Evolutionary conservation across 345 rosid species (phyloP).

Genomic region (Barbarea vulgaris): DNA sequence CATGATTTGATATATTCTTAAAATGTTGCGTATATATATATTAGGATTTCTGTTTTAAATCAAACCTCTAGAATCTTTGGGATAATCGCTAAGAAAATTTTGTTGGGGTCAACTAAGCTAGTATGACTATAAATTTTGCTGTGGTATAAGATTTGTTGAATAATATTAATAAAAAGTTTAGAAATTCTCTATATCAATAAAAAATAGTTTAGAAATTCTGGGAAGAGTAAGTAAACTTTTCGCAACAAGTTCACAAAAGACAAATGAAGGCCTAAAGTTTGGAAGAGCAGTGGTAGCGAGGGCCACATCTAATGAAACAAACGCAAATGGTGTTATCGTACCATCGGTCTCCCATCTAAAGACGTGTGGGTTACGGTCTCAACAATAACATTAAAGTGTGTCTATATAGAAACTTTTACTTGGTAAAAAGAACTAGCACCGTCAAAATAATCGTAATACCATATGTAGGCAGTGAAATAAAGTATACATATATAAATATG

Average conservation of each 20-base stretch:
- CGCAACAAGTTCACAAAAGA: not conserved
- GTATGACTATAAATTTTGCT: not conserved
- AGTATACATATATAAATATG: not conserved
- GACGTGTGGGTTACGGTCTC: constrained; percentile 30
- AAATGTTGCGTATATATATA: too few relatives aligned
- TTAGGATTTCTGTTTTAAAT: not conserved
- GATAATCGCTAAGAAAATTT: not conserved
- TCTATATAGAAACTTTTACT: constrained; percentile 9
- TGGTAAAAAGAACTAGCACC: not conserved
- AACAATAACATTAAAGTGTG: constrained; percentile 17
- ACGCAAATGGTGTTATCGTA: constrained; percentile 30
- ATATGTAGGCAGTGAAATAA: not conserved
- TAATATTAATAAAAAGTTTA: not conserved
- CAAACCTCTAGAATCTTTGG: not conserved
- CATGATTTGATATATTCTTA: too few relatives aligned
- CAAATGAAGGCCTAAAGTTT: constrained; percentile 4
- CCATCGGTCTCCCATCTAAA: constrained; percentile 31
- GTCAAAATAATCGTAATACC: not conserved
- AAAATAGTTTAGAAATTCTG: not conserved
- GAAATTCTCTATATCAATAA: not conserved
- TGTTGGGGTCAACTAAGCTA: not conserved
- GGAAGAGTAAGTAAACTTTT: not conserved
- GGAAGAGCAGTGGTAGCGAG: not conserved
- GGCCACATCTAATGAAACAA: constrained; percentile 25
- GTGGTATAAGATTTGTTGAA: not conserved